Conservation (phyloP, 129 eudicot genomes). For the Gnaphalium uliginosum region DNA sequence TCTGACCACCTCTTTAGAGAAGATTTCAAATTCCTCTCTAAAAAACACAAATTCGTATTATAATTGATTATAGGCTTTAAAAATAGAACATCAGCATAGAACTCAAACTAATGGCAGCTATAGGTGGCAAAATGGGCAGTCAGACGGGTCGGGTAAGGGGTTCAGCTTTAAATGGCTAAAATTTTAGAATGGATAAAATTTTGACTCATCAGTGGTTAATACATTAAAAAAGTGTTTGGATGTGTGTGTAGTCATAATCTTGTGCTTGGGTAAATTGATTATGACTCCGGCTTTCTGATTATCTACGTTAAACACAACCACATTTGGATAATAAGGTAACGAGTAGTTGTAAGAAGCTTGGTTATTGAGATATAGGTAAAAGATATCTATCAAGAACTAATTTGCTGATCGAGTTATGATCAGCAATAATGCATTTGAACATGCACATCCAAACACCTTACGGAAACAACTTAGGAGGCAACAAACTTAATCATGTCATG, state of each 20-base stretch:
- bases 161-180: not conserved
- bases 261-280: not conserved
- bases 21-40: slow-evolving; percentile 83
- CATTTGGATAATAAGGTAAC: too few relatives aligned
- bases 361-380: not conserved
- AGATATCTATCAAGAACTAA: not conserved
- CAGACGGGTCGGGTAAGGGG: not conserved
- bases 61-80: slow-evolving; percentile 2
- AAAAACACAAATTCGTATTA: slow-evolving; percentile 11
- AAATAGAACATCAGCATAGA: not conserved
- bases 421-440: not conserved
- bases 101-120: not conserved
- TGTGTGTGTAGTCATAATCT: not conserved
- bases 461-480: not conserved
- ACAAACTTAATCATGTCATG: not conserved
- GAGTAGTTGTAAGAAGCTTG: not conserved
- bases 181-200: not conserved
- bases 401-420: not conserved
- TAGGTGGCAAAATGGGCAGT: slow-evolving; percentile 15
- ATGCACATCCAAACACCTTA: not conserved
- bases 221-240: not conserved
- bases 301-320: too few relatives aligned
- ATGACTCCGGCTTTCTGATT: too few relatives aligned
- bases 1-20: slow-evolving; percentile 83
- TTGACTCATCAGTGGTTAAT: not conserved